Percentiles rank a stretch among this genome's conserved stretches.
Conservation (phyloP, 2,329 filamentous ascomycete species). For the Pleochaeta shiraiana region DNA sequence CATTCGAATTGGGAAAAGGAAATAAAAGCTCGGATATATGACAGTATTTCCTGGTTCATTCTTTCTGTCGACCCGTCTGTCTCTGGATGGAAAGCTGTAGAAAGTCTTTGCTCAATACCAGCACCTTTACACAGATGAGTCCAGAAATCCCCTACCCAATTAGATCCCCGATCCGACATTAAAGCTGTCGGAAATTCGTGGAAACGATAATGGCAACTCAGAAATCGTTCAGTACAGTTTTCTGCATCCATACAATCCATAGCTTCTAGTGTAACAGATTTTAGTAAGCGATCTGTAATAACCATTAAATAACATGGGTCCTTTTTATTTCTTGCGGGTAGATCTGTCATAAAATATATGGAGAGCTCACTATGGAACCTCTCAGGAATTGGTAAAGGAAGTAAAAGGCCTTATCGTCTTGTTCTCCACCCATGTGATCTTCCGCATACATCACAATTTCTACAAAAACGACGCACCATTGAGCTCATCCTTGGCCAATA, state of each 20-base stretch:
- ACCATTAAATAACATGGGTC: too few species aligned
- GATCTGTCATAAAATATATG: too few species aligned
- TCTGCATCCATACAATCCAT: neutral
- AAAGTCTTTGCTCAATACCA: too few species aligned
- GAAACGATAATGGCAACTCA: neutral
- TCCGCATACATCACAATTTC: neutral
- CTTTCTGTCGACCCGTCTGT: too few species aligned
- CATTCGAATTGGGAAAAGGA: neutral
- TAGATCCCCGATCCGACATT: neutral
- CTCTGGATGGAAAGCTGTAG: too few species aligned
- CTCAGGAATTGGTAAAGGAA: neutral
- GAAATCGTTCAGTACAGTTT: too few species aligned
- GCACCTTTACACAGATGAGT: too few species aligned
- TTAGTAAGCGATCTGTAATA: neutral
- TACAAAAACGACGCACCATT: neutral
- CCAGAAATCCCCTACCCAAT: too few species aligned
- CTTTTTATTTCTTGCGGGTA: too few species aligned
- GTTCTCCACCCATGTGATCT: neutral
- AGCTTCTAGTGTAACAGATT: neutral
- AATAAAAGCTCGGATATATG: too few species aligned
- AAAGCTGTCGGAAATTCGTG: neutral
- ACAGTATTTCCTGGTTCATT: too few species aligned
- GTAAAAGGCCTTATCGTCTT: neutral
- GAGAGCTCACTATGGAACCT: too few species aligned
- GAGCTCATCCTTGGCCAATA: neutral